Conservation (phyloP, 257 asterid genomes). For the Osmanthus fragrans region DNA sequence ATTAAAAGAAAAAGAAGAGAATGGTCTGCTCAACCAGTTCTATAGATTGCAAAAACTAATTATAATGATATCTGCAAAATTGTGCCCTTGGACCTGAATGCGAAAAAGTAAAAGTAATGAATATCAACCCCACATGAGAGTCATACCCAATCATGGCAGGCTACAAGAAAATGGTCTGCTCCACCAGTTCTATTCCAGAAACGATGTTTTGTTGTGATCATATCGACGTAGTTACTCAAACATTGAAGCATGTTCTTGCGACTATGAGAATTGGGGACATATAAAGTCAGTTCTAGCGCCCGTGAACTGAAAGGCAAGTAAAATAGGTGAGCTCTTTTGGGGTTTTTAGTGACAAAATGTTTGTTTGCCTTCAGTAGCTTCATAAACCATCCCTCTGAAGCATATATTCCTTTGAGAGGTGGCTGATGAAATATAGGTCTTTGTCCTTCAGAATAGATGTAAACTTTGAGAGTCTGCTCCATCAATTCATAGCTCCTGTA, state of each 20-base stretch:
- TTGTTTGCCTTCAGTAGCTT: constrained; percentile 61
- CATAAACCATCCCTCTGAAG: constrained; percentile 94
- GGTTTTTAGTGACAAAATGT: constrained; percentile 48
- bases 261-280: constrained; percentile 55
- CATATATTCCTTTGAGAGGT: constrained; percentile 77
- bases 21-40: too few relatives aligned
- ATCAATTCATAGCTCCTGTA: constrained; percentile 84
- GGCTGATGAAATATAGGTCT: constrained; percentile 76
- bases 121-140: not conserved
- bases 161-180: constrained; percentile 79
- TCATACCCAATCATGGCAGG: constrained; percentile 93
- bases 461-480: constrained; percentile 79
- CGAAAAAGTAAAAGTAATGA: not conserved
- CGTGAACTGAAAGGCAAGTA: constrained; percentile 79
- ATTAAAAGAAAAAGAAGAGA: too few relatives aligned
- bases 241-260: constrained; percentile 41
- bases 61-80: too few relatives aligned
- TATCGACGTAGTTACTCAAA: constrained; percentile 41
- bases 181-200: constrained; percentile 83
- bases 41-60: not conserved
- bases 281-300: constrained; percentile 44
- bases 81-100: not conserved
- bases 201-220: constrained; percentile 41
- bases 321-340: constrained; percentile 71
- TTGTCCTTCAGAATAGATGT: constrained; percentile 69